These are phyloP conservation scores for Elongisporangium prolatum DNA, from an alignment of 352 stramenopile genomes.

Conservation along the genomic window DNA sequence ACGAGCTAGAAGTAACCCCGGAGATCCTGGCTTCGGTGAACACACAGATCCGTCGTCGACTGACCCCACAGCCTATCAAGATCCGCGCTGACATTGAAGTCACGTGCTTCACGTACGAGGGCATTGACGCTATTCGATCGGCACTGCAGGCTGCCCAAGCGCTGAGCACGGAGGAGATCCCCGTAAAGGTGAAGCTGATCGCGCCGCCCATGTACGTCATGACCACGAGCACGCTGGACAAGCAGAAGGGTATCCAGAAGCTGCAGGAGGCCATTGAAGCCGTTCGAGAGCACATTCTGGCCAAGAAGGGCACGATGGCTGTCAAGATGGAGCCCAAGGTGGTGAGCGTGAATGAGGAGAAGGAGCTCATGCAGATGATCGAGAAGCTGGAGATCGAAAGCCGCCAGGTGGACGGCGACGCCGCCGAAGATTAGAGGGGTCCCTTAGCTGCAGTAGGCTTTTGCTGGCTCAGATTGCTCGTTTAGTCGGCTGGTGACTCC, in stretches of 20 bases:
- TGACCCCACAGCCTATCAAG: conserved; percentile 99
- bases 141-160: conserved; percentile 91
- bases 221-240: conserved; percentile 98
- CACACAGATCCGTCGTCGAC: conserved; percentile 94
- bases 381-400: conserved; percentile 98
- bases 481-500: background rate
- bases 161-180: conserved; percentile 85
- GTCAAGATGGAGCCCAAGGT: conserved; percentile 99
- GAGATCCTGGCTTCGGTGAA: conserved; percentile 90
- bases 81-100: conserved; percentile 99
- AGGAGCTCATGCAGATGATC: conserved; percentile 99
- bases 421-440: conserved; percentile 87
- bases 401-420: conserved; percentile 97
- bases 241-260: conserved; percentile 96
- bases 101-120: conserved; percentile 99
- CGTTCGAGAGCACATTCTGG: conserved; percentile 92
- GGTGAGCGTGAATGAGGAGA: conserved; percentile 98
- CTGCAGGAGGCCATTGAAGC: conserved; percentile 95
- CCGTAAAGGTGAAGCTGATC: conserved; percentile 99
- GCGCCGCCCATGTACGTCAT: conserved; percentile 99
- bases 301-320: conserved; percentile 93
- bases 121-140: conserved; percentile 98
- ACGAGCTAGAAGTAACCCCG: conserved; percentile 87
- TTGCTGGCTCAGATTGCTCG: background rate
- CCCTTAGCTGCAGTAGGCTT: background rate